Base-by-base conservation (phyloP, 1,284 basidiomycete genomes). In the Trametes sp. region DNA sequence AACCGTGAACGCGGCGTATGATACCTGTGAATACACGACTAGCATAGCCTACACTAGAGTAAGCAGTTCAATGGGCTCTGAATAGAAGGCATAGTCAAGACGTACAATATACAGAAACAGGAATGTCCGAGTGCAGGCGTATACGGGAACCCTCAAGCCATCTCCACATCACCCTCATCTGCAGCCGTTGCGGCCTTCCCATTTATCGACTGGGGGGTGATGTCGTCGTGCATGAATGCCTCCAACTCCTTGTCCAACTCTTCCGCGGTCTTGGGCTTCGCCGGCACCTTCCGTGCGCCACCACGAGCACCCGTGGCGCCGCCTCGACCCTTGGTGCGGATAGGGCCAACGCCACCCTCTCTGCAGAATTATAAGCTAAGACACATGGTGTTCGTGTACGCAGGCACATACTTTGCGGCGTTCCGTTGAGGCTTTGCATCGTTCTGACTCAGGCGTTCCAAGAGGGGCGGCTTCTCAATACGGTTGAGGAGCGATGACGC, bases 231-330 rank as follows among this genome's bases (percentile, higher is more conserved):
- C 94, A 97, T 95, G 77, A 96, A 98, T 1, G 90, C 88, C 69
- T 98, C 96, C 65, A 98, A 77, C 78, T 98, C 95, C 73, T 87
- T 89, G 77, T 98, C 96, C 59, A 98, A 79, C 69, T 98, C 94
- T 58, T 88, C 92, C 5, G 87, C 89, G 9, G 92, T 94, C 73
- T 92, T 85, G 33, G 81, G 81, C 73, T 84, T 85, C 73, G 84
- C 86, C 6, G 78, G 78, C 63, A 58, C 72, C 26, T 73, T 75
- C 48, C 73, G 31, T 33, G 31, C 69, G 14, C 74, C 59, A 8
- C 57, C 68, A 28, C 51, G 51, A 14, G 61, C 66, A 52, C 35
- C 71, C 61, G 57, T 74, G 73, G 78, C 54, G 36, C 49, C 63
- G 1, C 57, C 62, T 10, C 66, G 44, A 23, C 35, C 46, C 56